Conservation (phyloP, 768 basidiomycete species). For the Lactarius tabidus region DNA sequence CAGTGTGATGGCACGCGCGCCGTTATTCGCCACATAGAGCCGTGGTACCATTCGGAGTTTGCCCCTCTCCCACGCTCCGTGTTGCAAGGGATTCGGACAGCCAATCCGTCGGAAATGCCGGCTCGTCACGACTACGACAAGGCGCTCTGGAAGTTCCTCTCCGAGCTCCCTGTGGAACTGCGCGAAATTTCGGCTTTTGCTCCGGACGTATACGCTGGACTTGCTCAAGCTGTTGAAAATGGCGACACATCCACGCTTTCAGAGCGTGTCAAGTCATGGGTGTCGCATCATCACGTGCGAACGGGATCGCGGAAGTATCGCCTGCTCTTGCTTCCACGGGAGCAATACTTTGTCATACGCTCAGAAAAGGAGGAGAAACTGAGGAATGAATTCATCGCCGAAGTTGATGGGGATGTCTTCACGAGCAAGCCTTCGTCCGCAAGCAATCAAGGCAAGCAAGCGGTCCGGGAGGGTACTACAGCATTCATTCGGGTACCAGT, state of each 20-base stretch:
- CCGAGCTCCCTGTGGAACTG: constrained; percentile 49
- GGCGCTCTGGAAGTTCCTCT: constrained; percentile 45
- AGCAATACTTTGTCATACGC: constrained; percentile 51
- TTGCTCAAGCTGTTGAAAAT: constrained; percentile 47
- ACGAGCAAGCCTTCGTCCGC: constrained; percentile 18
- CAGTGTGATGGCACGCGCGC: constrained; percentile 16
- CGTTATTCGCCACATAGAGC: constrained; percentile 41
- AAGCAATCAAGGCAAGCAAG: constrained; percentile 25
- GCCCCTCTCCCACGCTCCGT: constrained; percentile 56
- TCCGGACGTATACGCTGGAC: constrained; percentile 49
- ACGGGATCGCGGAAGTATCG: constrained; percentile 56
- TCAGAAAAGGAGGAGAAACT: constrained; percentile 48
- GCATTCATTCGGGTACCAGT: constrained; percentile 63
- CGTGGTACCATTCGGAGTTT: constrained; percentile 58
- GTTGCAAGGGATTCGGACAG: constrained; percentile 48
- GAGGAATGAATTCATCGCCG: constrained; percentile 44
- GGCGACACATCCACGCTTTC: constrained; percentile 33
- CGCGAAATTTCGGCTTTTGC: constrained; percentile 57
- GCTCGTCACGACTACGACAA: constrained; percentile 50
- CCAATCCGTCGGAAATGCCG: constrained; percentile 60
- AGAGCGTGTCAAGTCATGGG: constrained; percentile 49
- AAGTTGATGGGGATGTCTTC: constrained; percentile 36
- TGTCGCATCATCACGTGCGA: constrained; percentile 54
- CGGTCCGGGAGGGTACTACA: constrained; percentile 33
- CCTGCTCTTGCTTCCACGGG: constrained; percentile 57